Evolutionary conservation across 1,284 basidiomycete species (phyloP).

Genomic region (Rhodofomes roseus): DNA sequence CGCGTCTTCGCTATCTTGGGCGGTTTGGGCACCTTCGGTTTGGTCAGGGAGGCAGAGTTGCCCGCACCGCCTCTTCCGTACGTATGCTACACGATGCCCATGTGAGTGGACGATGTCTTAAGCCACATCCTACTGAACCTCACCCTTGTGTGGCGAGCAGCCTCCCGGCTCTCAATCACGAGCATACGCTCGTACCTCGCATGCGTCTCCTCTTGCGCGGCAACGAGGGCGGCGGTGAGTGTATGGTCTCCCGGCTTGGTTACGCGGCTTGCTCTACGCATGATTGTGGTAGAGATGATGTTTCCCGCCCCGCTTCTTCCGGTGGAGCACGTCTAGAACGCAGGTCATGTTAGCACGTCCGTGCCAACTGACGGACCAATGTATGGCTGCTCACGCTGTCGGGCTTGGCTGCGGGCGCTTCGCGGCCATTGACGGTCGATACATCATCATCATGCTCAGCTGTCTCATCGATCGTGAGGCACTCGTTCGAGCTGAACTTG

Average conservation of each 20-base stretch:
- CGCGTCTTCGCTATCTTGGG: not conserved
- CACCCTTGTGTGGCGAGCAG: not conserved
- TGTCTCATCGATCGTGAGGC: not conserved
- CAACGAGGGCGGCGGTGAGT: not conserved
- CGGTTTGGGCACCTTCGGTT: not conserved
- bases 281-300: not conserved
- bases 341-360: not conserved
- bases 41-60: not conserved
- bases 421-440: not conserved
- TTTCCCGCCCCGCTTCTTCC: not conserved
- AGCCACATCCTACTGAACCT: not conserved
- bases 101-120: too few relatives aligned
- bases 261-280: not conserved
- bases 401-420: not conserved
- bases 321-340: not conserved
- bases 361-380: not conserved
- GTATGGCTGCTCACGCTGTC: not conserved
- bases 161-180: not conserved
- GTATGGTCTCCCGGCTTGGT: not conserved
- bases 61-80: not conserved
- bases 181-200: not conserved
- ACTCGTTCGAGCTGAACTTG: not conserved
- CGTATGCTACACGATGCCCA: not conserved
- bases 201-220: not conserved
- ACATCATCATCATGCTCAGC: not conserved